Evolutionary conservation across 805 yeast species (phyloP), one percentile per base, ranked within the genome.

Genomic region (Torulaspora gathmanii): DNA sequence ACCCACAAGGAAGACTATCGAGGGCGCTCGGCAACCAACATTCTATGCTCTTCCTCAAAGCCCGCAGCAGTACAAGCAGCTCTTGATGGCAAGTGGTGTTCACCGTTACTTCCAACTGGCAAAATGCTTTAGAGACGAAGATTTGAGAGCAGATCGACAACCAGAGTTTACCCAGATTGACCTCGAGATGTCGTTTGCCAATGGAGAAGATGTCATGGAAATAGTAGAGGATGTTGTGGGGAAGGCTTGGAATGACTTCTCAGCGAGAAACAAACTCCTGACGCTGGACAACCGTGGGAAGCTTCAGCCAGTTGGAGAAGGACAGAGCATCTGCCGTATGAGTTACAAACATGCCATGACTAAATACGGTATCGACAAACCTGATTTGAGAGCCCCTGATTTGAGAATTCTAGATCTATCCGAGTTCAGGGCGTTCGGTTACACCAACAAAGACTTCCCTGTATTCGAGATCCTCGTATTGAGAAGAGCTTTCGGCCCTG

Each of bases 141-240:
- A 93, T 67, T 73, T 93, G 46, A 75, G 99, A 47, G 82, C 87
- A 1, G 99, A 93, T 64, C 77, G 99, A 65, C 99, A 93, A 66
- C 98, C 98, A 0, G 99, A 93, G 63, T 93, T 93, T 63, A 93
- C 99, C 0, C 99, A 93, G 67, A 69, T 93, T n/a, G 99, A 93
- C 71, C 56, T 93, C 67, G 99, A 93, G 64, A 83, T 93, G 91
- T 78, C 90, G 15, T 93, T 83, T 69, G 82, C 90, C 2, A 72
- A 73, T 50, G 78, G 79, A 26, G 68, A 71, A 12, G 86, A 86
- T 53, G 95, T 93, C 5, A 80, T 78, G 62, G 45, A 60, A 0
- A 81, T 79, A 0, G 80, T 91, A 2, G 85, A 83, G 56, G 67
- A 69, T 11, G 60, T 85, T 0, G 75, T 88, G 0, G 60, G 64